Evolutionary conservation across 2,329 filamentous ascomycete genomes (phyloP).

Genomic region (Talaromyces piceae): DNA sequence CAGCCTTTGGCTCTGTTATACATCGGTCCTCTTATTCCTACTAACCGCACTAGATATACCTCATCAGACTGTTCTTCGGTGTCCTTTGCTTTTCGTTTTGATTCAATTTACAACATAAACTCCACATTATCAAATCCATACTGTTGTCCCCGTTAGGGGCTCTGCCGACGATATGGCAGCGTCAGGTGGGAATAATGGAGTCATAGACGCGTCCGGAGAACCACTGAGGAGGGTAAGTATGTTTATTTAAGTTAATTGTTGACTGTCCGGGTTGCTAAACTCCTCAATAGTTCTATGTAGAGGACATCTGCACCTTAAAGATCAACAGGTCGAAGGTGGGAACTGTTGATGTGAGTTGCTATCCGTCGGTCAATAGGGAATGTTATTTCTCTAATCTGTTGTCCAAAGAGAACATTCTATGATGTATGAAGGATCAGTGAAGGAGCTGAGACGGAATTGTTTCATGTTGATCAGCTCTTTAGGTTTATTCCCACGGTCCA

Average conservation of each 20-base stretch:
- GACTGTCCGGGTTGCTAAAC: too few relatives aligned
- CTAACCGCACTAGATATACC: too few relatives aligned
- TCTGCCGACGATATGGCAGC: not conserved
- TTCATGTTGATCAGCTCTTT: not conserved
- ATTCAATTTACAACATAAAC: too few relatives aligned
- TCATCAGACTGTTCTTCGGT: not conserved
- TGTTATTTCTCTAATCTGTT: conserved; percentile 1
- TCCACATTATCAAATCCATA: not conserved
- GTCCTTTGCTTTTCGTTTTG: too few relatives aligned
- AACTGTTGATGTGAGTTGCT: conserved; percentile 14
- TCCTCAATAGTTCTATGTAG: conserved; percentile 13
- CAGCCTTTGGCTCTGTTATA: not conserved
- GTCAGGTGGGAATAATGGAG: not conserved
- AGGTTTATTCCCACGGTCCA: conserved; percentile 17
- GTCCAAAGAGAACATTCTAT: conserved; percentile 10
- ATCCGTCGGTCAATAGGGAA: not conserved
- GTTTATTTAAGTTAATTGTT: too few relatives aligned
- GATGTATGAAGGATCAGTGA: conserved; percentile 6
- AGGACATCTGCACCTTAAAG: conserved; percentile 17
- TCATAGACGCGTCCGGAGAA: not conserved
- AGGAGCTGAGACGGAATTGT: not conserved
- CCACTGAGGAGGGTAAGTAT: not conserved
- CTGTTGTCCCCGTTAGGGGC: not conserved
- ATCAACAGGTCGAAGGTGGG: conserved; percentile 16
- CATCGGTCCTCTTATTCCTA: not conserved